phyloP scores from a whole-genome alignment of 371 early-diverging fungal species.

The Actinomortierella wolfii region DNA sequence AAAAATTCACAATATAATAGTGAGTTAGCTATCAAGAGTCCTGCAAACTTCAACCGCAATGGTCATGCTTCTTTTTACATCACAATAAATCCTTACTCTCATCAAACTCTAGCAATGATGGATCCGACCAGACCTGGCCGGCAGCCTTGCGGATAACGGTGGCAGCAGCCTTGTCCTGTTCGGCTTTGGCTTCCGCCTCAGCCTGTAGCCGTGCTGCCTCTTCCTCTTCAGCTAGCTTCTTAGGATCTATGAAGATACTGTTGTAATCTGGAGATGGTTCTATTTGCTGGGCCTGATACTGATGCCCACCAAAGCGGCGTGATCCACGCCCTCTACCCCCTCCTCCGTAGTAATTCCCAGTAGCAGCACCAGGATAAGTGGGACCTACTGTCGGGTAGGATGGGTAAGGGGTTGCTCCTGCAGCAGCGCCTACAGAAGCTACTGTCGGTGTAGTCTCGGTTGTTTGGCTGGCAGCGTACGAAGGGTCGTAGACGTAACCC shows the following conservation, averaged over 20 bases:
- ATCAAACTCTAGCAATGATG: constrained; percentile 91
- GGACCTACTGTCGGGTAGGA: too few relatives aligned
- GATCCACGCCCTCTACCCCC: background rate
- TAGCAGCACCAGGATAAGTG: too few relatives aligned
- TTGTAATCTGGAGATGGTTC: constrained; percentile 22
- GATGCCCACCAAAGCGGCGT: too few relatives aligned
- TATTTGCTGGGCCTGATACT: background rate
- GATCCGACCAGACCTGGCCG: constrained; percentile 95
- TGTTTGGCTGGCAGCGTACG: constrained; percentile 8
- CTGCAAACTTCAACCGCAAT: constrained; percentile 2
- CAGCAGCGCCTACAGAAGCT: background rate
- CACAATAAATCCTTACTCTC: constrained; percentile 53
- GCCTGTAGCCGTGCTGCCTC: constrained; percentile 26
- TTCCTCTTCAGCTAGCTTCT: constrained; percentile 34
- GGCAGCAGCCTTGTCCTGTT: constrained; percentile 35
- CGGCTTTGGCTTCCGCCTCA: constrained; percentile 25
- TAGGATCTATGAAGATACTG: constrained; percentile 37
- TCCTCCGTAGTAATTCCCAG: background rate
- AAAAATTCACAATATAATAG: background rate
- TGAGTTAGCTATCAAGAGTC: background rate
- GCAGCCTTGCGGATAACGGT: constrained; percentile 81
- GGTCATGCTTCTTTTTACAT: background rate
- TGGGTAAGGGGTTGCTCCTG: background rate
- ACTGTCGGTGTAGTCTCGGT: background rate
- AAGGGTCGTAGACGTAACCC: constrained; percentile 38